Evolutionary conservation across 2,329 filamentous ascomycete genomes (phyloP), one percentile per base, ranked within the genome.

Genomic region (Calonectria crousiana): DNA sequence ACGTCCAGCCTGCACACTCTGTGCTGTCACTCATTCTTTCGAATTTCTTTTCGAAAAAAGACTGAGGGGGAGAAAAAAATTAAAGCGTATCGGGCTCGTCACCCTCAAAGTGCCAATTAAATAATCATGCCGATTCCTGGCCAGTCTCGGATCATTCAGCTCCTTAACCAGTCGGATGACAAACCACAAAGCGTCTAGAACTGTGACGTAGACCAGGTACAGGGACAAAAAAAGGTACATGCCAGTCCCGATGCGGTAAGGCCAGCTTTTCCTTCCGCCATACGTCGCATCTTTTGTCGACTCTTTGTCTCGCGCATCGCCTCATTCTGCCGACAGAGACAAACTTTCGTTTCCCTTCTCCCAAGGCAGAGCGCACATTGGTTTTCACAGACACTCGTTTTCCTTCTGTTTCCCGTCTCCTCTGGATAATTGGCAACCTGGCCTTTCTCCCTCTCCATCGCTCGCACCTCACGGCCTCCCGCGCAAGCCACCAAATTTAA

Each of bases 251-350:
- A 73, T 69, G 13, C 60, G 34, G 71, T 60, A 73, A 73, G 58
- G 71, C 66, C 66, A 69, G 71, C 30, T 18, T 73, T 49, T 41
- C 51, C 56, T 60, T 73, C 58, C 71, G 16, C 58, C 20, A 73
- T 51, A 73, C 71, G 71, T 73, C 67, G 71, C 71, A 69, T 73
- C 66, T 72, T 72, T 56, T n/a, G 16, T 30, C 44, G 44, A 47
- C 28, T 58, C 41, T 53, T 52, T 56, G 66, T 53, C 66, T 62
- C 32, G 52, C 56, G 44, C 47, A 65, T 70, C 68, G 68, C 47
- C 58, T 72, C 70, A 67, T 52, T 66, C 60, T 56, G 36, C 34
- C 30, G 28, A 53, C 64, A 8, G 44, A 30, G 32, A 49, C 32
- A 3, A 26, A 34, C 28, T 41, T 52, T 32, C 30, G 67, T 38